Percentiles rank a stretch among this genome's conserved stretches.
Evolutionary conservation across 345 rosid genomes (phyloP).

Genomic region (Stellera chamaejasme): DNA sequence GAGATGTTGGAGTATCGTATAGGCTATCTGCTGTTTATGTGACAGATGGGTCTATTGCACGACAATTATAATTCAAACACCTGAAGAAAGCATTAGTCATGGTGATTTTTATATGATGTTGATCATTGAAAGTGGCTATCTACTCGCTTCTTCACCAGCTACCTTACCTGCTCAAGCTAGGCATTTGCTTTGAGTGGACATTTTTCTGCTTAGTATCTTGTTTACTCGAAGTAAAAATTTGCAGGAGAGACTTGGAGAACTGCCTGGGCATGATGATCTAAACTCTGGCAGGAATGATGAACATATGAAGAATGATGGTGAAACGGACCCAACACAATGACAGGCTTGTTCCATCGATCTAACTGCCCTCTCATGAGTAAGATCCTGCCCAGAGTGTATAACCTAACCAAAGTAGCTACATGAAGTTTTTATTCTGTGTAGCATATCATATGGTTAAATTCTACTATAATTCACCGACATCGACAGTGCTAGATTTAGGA

Average conservation of each 20-base stretch:
- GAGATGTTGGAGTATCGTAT: too few species aligned
- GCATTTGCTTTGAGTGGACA: background rate
- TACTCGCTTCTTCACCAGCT: background rate
- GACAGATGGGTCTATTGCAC: too few species aligned
- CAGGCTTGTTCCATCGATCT: conserved; percentile 22
- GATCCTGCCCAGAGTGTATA: conserved; percentile 21
- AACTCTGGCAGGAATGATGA: conserved; percentile 40
- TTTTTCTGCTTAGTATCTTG: background rate
- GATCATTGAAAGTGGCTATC: background rate
- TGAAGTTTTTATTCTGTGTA: conserved; percentile 26
- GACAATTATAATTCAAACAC: too few species aligned
- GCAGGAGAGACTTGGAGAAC: conserved; percentile 73
- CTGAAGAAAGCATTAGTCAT: too few species aligned
- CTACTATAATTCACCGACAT: conserved; percentile 18
- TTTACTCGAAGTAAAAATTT: conserved; percentile 9
- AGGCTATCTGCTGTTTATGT: too few species aligned
- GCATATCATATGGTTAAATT: conserved; percentile 18
- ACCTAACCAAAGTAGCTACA: conserved; percentile 40
- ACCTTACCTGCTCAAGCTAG: background rate
- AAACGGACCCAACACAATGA: conserved; percentile 25
- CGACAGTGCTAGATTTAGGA: conserved; percentile 20
- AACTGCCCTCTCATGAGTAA: conserved; percentile 1
- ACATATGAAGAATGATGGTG: conserved; percentile 30
- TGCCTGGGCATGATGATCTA: conserved; percentile 42
- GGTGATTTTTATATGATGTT: too few species aligned